Evolutionary conservation across 768 basidiomycete genomes (phyloP), one percentile per base, ranked within the genome.

Genomic region (Mrakia hoshinonis): DNA sequence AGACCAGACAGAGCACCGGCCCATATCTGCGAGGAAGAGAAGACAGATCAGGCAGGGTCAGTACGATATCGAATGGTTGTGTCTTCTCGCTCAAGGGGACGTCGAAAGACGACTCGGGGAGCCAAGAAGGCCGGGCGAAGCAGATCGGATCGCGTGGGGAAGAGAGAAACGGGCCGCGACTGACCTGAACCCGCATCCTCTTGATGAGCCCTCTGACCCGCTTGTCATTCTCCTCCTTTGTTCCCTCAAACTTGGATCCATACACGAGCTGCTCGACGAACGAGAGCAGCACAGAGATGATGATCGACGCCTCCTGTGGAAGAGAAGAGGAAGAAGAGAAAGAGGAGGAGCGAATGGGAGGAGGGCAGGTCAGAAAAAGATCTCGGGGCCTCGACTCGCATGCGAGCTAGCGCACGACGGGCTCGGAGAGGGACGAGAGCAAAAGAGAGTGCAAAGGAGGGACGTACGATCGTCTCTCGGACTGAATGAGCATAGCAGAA

Each of bases 1-100:
- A 67, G 36, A 64, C 69, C 95, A 31, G 85, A 74, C 7, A 81
- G 80, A 1, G 89, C 85, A 18, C 92, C 92, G n/a, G 85, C 75
- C 77, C 91, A 86, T 68, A 94, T 89, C 87, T 92, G 58, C n/a
- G 36, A 61, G 36, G 15, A 70, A 66, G 18, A 47, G 48, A 7
- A n/a, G 47, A 49, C 26, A 26, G 46, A 3, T 38, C 4, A 22
- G 6, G 46, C 12, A 31, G 18, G 3, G 64, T 26, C 18, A 49
- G 26, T 26, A 31, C 26, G 22, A 36, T 3, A 52, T 22, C 58
- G 20, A 47, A 10, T 47, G 46, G 20, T 47, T n/a, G n/a, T n/a
- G n/a, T 20, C 31, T 34, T 58, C 24, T 18, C 26, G 4, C 34
- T 13, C 29, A 58, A 58, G 55, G 13, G 18, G 4, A 58, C 6